Evolutionary conservation across 192 early-diverging fungal species (phyloP), one percentile per base, ranked within the genome.

Genomic region (Mortierella claussenii): DNA sequence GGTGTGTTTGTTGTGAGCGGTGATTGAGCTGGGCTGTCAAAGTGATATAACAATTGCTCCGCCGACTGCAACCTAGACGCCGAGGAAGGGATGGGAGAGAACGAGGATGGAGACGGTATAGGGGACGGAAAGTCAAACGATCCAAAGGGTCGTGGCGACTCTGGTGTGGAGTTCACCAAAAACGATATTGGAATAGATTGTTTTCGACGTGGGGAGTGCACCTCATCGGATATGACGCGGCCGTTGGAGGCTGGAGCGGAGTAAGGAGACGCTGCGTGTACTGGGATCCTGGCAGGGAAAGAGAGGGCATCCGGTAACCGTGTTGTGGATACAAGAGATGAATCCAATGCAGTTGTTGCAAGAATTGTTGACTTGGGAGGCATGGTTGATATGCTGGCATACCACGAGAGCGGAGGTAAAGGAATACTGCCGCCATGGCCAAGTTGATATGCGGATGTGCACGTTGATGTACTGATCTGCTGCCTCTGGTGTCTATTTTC

Each of bases 161-260:
- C 28, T 18, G 69, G 52, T 23, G 27, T 23, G 9, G 69, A 37
- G 32, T 71, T 62, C 1, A 71, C 47, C 15, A 71, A 45, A 20
- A 63, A 71, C 0, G 59, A 57, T 20, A 71, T 55, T 12, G 69
- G 60, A 34, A 71, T 71, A 8, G 59, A 50, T n/a, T 3, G 53
- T 21, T n/a, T 12, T 26, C 23, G 18, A 28, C 10, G 26, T 27
- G 26, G 26, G n/a, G 7, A 13, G 8, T 20, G 10, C 13, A n/a
- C 18, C 18, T 6, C 21, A 48, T 23, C 46, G 6, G 5, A 13
- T 15, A 28, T 58, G 47, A 37, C 18, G 24, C 20, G 24, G n/a
- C 10, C 27, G 49, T 28, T 26, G 24, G 27, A 23, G 49, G 49
- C 23, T 11, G 24, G 27, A 26, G n/a, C 8, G 7, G 46, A 48